phyloP scores from a whole-genome alignment of 352 stramenopile species.

The Phytophthora citricola region DNA sequence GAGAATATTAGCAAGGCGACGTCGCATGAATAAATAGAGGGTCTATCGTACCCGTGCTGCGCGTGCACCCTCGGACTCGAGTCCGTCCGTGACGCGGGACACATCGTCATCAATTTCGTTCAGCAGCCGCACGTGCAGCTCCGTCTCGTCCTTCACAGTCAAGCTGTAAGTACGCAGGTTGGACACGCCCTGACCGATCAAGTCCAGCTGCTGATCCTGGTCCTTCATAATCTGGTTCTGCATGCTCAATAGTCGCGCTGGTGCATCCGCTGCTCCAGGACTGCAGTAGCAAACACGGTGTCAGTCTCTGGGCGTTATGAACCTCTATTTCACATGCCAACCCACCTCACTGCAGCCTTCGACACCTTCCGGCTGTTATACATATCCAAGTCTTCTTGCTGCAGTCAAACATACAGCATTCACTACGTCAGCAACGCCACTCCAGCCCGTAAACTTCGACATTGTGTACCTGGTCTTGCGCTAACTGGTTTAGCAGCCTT shows the following conservation, averaged over 20 bases:
- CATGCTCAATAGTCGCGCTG: conserved; percentile 72
- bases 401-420: conserved; percentile 4
- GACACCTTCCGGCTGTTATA: conserved; percentile 72
- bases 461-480: conserved; percentile 57
- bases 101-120: conserved; percentile 92
- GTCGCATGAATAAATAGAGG: conserved; percentile 13
- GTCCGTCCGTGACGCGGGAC: conserved; percentile 80
- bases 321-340: not conserved
- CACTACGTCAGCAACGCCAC: not conserved
- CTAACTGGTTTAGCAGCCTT: conserved; percentile 63
- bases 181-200: conserved; percentile 82
- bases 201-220: conserved; percentile 86
- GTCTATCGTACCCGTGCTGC: conserved; percentile 59
- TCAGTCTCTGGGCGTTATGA: conserved; percentile 2
- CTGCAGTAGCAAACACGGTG: conserved; percentile 22
- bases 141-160: conserved; percentile 90
- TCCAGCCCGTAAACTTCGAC: not conserved
- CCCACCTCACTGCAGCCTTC: conserved; percentile 39
- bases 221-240: conserved; percentile 93
- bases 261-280: conserved; percentile 37
- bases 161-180: conserved; percentile 89
- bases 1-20: conserved; percentile 2
- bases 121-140: conserved; percentile 89
- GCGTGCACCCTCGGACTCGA: conserved; percentile 82
- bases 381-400: conserved; percentile 80